These are phyloP conservation scores for Mucor circinelloides DNA, from an alignment of 371 early-diverging fungal species.

Conservation along the genomic window DNA sequence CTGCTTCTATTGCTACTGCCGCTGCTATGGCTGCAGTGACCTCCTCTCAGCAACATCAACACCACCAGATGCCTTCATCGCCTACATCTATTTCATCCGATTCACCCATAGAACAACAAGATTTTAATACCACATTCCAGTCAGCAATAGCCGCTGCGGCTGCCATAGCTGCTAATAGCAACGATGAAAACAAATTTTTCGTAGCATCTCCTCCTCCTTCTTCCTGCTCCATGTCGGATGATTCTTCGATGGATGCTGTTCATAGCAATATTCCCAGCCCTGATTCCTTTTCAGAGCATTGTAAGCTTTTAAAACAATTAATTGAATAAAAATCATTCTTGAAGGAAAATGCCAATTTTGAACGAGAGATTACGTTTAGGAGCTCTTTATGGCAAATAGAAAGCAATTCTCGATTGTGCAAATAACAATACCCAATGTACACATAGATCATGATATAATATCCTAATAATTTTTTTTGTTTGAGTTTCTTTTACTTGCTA, in stretches of 20 bases:
- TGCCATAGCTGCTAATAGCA: not conserved
- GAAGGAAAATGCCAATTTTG: too few relatives aligned
- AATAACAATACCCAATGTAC: too few relatives aligned
- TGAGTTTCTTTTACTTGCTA: too few relatives aligned
- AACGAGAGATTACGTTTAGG: too few relatives aligned
- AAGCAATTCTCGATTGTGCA: too few relatives aligned
- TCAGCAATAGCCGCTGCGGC: not conserved
- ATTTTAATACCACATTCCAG: not conserved
- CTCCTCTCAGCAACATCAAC: not conserved
- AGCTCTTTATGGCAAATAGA: too few relatives aligned
- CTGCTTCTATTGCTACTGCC: conserved; percentile 17
- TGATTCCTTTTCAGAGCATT: not conserved
- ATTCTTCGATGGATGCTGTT: not conserved
- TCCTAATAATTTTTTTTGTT: too few relatives aligned
- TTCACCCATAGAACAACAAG: not conserved
- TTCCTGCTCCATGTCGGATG: not conserved
- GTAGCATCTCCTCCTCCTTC: not conserved
- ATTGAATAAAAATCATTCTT: too few relatives aligned
- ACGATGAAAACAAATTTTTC: not conserved
- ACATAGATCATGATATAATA: too few relatives aligned
- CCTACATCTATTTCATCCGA: not conserved
- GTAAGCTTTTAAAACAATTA: not conserved
- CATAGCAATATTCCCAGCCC: not conserved
- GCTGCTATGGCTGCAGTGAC: conserved; percentile 21
- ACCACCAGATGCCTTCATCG: not conserved